Conservation (phyloP, 2,329 filamentous ascomycete species). For the Paraconiothyrium brasiliense region DNA sequence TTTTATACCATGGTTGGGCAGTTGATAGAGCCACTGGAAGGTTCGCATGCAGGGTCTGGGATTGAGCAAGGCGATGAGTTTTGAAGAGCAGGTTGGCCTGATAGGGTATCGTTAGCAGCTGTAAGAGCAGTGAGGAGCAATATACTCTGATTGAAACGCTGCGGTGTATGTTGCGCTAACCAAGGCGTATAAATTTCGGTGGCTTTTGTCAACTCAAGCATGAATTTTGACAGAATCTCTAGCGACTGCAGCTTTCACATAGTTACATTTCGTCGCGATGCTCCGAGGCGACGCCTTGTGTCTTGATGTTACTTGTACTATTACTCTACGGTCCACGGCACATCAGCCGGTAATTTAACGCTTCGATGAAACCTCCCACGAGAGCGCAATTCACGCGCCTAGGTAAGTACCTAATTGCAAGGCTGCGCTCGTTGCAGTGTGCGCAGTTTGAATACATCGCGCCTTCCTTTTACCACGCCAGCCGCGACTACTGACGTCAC, state of each 20-base stretch:
- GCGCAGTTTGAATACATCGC: not conserved
- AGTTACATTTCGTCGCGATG: not conserved
- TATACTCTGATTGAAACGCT: not conserved
- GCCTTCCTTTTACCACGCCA: constrained; percentile 4
- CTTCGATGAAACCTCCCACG: no score
- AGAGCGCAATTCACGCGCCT: no score
- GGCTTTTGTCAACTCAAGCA: no score
- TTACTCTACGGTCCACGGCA: no score
- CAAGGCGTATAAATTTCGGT: no score
- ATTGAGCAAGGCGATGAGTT: not conserved
- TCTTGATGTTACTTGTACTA: no score
- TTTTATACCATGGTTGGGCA: constrained; percentile 12
- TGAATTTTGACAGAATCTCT: no score
- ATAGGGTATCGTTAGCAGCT: not conserved
- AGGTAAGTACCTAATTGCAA: no score
- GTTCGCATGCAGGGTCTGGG: not conserved
- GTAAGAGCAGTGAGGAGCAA: not conserved
- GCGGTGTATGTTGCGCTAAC: not conserved
- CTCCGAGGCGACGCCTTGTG: no score
- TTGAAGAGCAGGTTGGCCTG: not conserved
- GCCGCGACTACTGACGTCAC: constrained; percentile 26
- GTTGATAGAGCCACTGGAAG: not conserved
- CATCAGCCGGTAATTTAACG: not conserved
- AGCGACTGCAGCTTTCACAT: no score
- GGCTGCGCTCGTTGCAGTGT: no score